phyloP scores from a whole-genome alignment of 176 grass and related monocot species.

The Microstegium vimineum region DNA sequence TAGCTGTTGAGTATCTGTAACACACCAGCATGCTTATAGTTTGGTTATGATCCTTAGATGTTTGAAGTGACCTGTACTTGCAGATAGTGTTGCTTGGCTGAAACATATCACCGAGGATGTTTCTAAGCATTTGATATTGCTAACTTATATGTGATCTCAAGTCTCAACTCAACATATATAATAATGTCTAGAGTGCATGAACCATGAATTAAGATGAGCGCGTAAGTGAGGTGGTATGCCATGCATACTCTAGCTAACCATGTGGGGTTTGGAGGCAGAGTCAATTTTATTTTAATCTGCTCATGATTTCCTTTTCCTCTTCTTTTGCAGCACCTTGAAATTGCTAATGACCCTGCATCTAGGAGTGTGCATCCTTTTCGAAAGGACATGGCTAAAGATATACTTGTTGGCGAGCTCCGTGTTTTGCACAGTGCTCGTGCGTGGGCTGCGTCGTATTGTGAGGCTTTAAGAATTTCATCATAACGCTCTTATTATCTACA shows the following conservation, averaged over 20 bases:
- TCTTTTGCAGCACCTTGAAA: conserved; percentile 50
- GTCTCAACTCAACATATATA: not conserved
- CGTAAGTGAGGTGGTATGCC: not conserved
- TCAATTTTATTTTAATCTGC: not conserved
- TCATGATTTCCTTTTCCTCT: conserved; percentile 11
- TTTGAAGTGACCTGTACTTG: not conserved
- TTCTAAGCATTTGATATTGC: not conserved
- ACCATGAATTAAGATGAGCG: not conserved
- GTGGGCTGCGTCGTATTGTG: conserved; percentile 56
- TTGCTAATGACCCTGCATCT: not conserved
- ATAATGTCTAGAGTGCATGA: not conserved
- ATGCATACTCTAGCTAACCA: not conserved
- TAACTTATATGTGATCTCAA: not conserved
- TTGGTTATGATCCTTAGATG: not conserved
- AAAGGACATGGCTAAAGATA: conserved; percentile 66
- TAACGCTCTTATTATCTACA: not conserved
- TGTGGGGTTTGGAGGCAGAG: not conserved
- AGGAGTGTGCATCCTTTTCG: conserved; percentile 27
- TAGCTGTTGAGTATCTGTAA: not conserved
- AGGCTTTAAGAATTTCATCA: not conserved
- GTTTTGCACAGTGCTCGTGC: conserved; percentile 38
- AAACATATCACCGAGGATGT: not conserved
- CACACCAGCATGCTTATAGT: not conserved
- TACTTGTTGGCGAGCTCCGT: conserved; percentile 58
- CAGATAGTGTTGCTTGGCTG: not conserved